These are phyloP conservation scores for Drechmeria coniospora DNA, from an alignment of 2,329 filamentous ascomycete species.

Conservation along the genomic window DNA sequence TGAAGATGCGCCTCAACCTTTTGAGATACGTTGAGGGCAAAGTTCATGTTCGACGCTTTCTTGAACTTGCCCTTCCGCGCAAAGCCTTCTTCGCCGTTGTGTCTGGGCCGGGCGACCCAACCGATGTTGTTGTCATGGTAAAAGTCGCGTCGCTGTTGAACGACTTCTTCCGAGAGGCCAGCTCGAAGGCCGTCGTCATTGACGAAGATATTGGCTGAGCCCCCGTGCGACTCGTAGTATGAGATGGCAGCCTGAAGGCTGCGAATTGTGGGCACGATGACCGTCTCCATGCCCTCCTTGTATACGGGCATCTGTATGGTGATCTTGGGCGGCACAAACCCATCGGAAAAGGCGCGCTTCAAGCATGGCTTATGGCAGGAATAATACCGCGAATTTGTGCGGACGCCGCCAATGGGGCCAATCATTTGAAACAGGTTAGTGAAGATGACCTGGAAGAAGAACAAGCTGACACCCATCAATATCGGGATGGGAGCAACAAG, in stretches of 20 bases:
- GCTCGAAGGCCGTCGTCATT: constrained; percentile 49
- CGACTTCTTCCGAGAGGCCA: constrained; percentile 24
- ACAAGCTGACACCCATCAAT: constrained; percentile 16
- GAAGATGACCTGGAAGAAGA: constrained; percentile 29
- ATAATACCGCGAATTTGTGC: constrained; percentile 28
- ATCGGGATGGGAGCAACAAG: constrained; percentile 19
- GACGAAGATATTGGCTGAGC: constrained; percentile 37
- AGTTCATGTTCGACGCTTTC: constrained; percentile 67
- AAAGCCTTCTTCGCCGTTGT: constrained; percentile 32
- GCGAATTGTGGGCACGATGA: constrained; percentile 33
- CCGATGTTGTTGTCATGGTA: constrained; percentile 33
- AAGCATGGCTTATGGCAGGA: constrained; percentile 21
- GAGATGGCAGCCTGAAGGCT: constrained; percentile 33
- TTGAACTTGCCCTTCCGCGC: constrained; percentile 50
- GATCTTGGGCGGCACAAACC: constrained; percentile 20
- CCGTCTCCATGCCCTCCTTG: constrained; percentile 23
- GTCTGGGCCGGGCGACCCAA: constrained; percentile 28
- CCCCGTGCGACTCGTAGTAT: constrained; percentile 30
- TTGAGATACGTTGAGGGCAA: constrained; percentile 44
- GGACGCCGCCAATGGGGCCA: constrained; percentile 29
- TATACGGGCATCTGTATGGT: constrained; percentile 22
- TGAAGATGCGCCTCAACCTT: constrained; percentile 45
- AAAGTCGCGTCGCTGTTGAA: constrained; percentile 27
- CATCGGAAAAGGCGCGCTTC: constrained; percentile 15
- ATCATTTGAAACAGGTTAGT: constrained; percentile 27